These are phyloP conservation scores for Lactarius quietus DNA, from an alignment of 768 basidiomycete genomes.

Conservation along the genomic window DNA sequence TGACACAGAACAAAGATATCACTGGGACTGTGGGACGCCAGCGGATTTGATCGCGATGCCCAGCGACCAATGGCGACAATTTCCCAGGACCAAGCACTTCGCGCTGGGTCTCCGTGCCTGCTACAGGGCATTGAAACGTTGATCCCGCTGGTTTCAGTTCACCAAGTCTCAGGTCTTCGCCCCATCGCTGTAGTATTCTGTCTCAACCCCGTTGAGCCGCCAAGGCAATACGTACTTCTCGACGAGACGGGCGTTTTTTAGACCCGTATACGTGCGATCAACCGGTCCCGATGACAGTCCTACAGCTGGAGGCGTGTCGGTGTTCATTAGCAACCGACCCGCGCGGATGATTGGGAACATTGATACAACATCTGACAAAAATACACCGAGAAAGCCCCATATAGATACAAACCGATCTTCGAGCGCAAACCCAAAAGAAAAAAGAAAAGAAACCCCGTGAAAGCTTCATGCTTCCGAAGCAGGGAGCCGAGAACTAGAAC, in stretches of 20 bases:
- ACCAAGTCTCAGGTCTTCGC: constrained; percentile 3
- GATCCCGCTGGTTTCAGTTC: neutral
- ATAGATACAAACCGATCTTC: constrained; percentile 20
- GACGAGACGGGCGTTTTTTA: neutral
- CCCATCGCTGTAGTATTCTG: neutral
- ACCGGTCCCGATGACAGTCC: neutral
- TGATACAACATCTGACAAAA: constrained; percentile 18
- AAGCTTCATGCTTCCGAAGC: constrained; percentile 19
- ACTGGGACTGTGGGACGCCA: neutral
- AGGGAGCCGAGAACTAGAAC: constrained; percentile 23
- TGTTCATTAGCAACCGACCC: neutral
- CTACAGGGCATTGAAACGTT: neutral
- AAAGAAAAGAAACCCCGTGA: neutral
- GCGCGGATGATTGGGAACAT: neutral
- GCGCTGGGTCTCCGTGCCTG: neutral
- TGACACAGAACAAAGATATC: neutral
- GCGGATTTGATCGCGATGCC: neutral
- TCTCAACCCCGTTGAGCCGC: neutral
- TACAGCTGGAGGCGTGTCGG: neutral
- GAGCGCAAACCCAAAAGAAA: neutral
- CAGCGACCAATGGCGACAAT: neutral
- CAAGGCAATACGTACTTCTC: neutral
- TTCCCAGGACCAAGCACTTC: neutral
- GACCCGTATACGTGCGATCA: neutral
- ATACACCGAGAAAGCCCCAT: constrained; percentile 18